Percentiles rank a stretch among this genome's conserved stretches.
Evolutionary conservation across 1,284 basidiomycete genomes (phyloP).

Genomic region (Moesziomyces sp.): DNA sequence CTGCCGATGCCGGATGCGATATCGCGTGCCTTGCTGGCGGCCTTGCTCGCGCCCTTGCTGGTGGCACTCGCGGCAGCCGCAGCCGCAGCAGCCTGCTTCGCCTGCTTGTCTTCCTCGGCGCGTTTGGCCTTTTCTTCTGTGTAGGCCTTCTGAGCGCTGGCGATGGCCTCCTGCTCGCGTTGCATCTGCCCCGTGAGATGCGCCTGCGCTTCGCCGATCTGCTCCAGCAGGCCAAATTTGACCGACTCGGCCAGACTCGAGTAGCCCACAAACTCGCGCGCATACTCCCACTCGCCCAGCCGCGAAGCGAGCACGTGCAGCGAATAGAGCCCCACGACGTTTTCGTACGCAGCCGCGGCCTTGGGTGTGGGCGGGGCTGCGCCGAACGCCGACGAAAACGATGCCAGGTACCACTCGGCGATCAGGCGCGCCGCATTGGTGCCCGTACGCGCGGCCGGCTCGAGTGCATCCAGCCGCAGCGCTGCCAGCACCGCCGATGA

Average conservation of each 20-base stretch:
- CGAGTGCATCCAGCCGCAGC: constrained; percentile 41
- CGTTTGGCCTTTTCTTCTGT: constrained; percentile 43
- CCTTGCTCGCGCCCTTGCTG: background rate
- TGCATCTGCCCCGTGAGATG: constrained; percentile 24
- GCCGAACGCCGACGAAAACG: constrained; percentile 35
- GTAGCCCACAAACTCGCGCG: constrained; percentile 54
- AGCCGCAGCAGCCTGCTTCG: constrained; percentile 26
- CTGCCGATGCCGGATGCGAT: constrained; percentile 28
- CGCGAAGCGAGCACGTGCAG: constrained; percentile 52
- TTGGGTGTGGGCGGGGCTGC: constrained; percentile 23
- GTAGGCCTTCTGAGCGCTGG: constrained; percentile 37
- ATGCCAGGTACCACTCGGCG: constrained; percentile 57
- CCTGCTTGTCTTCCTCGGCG: constrained; percentile 34
- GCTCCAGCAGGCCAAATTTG: constrained; percentile 39
- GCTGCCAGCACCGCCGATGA: constrained; percentile 52
- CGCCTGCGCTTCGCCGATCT: constrained; percentile 39
- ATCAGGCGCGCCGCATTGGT: constrained; percentile 44
- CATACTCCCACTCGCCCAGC: constrained; percentile 58
- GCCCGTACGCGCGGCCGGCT: constrained; percentile 22
- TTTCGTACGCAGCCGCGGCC: constrained; percentile 45
- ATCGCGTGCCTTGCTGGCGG: constrained; percentile 16
- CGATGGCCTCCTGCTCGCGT: constrained; percentile 36
- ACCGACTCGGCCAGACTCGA: constrained; percentile 43
- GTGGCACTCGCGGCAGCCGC: constrained; percentile 8
- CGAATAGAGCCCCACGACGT: constrained; percentile 52